Evolutionary conservation across 805 yeast genomes (phyloP).

Genomic region (Lipomyces mesembrius): DNA sequence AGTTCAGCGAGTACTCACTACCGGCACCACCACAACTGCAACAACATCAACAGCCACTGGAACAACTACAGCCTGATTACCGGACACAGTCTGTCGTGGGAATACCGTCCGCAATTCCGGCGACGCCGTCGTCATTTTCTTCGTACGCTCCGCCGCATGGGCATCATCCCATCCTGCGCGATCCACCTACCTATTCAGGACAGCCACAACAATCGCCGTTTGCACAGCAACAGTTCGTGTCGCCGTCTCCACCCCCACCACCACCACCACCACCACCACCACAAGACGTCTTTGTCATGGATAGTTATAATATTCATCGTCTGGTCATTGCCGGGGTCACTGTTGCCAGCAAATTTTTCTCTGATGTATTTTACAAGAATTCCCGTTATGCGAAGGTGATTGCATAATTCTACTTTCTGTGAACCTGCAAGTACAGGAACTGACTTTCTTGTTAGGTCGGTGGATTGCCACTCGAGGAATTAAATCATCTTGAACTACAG

Average conservation of each 20-base stretch:
- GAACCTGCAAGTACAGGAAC: not conserved
- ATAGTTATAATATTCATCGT: slow-evolving; percentile 92
- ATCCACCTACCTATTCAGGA: slow-evolving; percentile 10
- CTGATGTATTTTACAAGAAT: slow-evolving; percentile 93
- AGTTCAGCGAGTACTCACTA: slow-evolving; percentile 14
- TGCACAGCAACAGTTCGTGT: slow-evolving; percentile 17
- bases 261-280: slow-evolving; percentile 47
- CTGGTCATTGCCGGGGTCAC: slow-evolving; percentile 93
- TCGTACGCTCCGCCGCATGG: slow-evolving; percentile 8
- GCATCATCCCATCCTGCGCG: slow-evolving; percentile 13
- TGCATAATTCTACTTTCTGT: not conserved
- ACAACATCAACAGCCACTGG: not conserved
- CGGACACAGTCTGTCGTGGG: not conserved
- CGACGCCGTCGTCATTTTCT: slow-evolving; percentile 16
- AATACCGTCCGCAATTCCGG: slow-evolving; percentile 4
- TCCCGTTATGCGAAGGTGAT: slow-evolving; percentile 79
- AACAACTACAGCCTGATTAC: not conserved
- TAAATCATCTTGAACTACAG: slow-evolving; percentile 90
- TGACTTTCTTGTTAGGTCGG: slow-evolving; percentile 56
- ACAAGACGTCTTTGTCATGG: slow-evolving; percentile 77
- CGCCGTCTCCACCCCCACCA: slow-evolving; percentile 37
- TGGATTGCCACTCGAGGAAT: slow-evolving; percentile 89
- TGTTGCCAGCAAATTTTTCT: slow-evolving; percentile 91
- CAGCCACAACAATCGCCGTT: slow-evolving; percentile 27
- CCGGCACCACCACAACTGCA: not conserved